Conservation (phyloP, 1,139 yeast species). For the Neolecta irregularis region DNA sequence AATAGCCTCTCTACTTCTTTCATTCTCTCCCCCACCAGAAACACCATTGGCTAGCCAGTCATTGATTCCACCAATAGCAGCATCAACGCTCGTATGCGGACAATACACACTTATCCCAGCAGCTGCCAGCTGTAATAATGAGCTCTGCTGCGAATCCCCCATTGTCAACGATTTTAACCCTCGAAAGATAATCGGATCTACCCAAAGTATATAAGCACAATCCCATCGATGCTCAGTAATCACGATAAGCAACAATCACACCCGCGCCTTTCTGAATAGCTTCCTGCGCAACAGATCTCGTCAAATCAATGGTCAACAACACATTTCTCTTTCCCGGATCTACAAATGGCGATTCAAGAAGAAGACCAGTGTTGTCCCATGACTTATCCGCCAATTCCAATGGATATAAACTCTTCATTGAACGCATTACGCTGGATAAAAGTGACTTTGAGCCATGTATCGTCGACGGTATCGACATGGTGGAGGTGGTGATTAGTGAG, state of each 20-base stretch:
- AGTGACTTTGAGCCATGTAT: background rate
- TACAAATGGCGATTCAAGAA: slow-evolving; percentile 44
- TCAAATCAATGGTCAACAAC: slow-evolving; percentile 68
- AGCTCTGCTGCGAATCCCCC: slow-evolving; percentile 62
- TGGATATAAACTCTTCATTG: slow-evolving; percentile 56
- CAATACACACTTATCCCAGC: slow-evolving; percentile 74
- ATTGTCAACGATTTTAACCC: slow-evolving; percentile 66
- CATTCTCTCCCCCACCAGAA: slow-evolving; percentile 23
- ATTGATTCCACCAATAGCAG: slow-evolving; percentile 81
- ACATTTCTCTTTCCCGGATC: slow-evolving; percentile 28
- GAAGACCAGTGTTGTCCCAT: slow-evolving; percentile 89
- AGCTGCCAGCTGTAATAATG: slow-evolving; percentile 55
- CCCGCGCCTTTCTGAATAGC: slow-evolving; percentile 36
- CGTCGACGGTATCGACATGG: background rate
- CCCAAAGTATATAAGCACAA: background rate
- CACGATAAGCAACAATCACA: slow-evolving; percentile 68
- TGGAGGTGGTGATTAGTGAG: too few relatives aligned
- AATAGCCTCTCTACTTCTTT: slow-evolving; percentile 8
- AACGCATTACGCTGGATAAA: slow-evolving; percentile 1
- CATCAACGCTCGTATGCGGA: slow-evolving; percentile 94
- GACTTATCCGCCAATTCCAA: slow-evolving; percentile 58
- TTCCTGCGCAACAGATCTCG: slow-evolving; percentile 71
- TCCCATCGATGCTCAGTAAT: too few relatives aligned
- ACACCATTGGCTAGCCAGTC: slow-evolving; percentile 72
- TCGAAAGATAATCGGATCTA: slow-evolving; percentile 68